Percentiles rank a stretch among this genome's conserved stretches.
Evolutionary conservation across 768 basidiomycete species (phyloP).

Genomic region (Russula lepida): DNA sequence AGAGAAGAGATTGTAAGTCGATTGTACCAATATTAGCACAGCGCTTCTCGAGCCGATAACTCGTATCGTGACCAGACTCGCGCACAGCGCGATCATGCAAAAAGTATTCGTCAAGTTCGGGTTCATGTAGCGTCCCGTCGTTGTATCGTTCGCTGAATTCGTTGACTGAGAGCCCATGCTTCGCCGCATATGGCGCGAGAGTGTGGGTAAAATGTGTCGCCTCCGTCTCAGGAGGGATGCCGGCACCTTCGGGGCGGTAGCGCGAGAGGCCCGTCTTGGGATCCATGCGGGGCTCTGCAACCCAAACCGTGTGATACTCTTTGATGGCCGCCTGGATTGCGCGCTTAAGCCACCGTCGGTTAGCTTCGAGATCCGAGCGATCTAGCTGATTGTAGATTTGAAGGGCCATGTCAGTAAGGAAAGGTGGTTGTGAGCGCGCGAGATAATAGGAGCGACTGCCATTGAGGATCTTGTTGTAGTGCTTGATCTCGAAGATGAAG

Average conservation of each 20-base stretch:
- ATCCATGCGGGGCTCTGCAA: conserved; percentile 89
- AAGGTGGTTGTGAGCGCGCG: conserved; percentile 92
- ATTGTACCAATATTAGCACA: conserved; percentile 96
- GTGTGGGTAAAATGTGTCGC: conserved; percentile 98
- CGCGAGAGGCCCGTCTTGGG: conserved; percentile 90
- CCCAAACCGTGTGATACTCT: conserved; percentile 98
- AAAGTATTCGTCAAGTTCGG: conserved; percentile 93
- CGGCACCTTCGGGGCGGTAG: conserved; percentile 87
- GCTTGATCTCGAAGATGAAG: conserved; percentile 98
- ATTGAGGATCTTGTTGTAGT: conserved; percentile 95
- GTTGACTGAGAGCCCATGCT: conserved; percentile 85
- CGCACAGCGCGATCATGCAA: conserved; percentile 93
- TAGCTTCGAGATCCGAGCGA: conserved; percentile 66
- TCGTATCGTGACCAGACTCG: conserved; percentile 94
- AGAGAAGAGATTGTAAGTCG: conserved; percentile 89
- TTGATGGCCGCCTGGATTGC: conserved; percentile 98
- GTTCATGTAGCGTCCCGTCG: conserved; percentile 72
- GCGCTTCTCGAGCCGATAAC: conserved; percentile 95
- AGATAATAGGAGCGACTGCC: conserved; percentile 94
- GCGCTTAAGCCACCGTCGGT: conserved; percentile 87
- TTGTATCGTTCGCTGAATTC: conserved; percentile 98
- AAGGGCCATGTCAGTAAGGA: conserved; percentile 97
- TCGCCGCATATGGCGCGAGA: conserved; percentile 87
- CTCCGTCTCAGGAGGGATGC: conserved; percentile 98
- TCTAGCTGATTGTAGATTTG: conserved; percentile 97